Percentiles rank a stretch among this genome's conserved stretches.
phyloP scores from a whole-genome alignment of 164 flowering plant genomes.

The Akebia trifoliata region DNA sequence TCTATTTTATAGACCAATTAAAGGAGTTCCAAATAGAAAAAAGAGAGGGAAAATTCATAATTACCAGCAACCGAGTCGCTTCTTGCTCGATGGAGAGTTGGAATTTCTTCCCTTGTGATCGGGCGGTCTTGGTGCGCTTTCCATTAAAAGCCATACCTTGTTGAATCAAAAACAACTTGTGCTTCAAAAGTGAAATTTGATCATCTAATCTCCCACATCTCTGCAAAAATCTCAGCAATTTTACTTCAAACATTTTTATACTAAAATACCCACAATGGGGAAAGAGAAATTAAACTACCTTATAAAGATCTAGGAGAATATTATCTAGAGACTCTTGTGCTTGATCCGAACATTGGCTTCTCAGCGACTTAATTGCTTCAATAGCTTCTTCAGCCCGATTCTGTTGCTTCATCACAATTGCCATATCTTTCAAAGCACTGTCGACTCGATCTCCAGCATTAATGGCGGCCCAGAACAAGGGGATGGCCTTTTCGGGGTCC shows the following conservation, averaged over 20 bases:
- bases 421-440: conserved; percentile 98
- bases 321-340: conserved; percentile 98
- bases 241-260: background rate
- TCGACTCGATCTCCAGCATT: conserved; percentile 98
- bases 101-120: conserved; percentile 98
- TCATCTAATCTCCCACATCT: conserved; percentile 98
- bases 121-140: conserved; percentile 93
- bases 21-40: no score
- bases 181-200: conserved; percentile 75
- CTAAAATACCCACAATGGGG: background rate
- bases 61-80: conserved; percentile 89
- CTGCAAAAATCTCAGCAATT: conserved; percentile 27
- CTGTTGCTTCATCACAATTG: conserved; percentile 99
- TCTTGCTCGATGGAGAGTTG: conserved; percentile 97
- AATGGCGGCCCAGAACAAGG: conserved; percentile 96
- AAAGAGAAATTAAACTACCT: conserved; percentile 35
- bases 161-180: conserved; percentile 75
- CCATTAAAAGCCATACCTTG: conserved; percentile 98
- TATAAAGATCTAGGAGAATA: conserved; percentile 87
- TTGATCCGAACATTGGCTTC: conserved; percentile 80
- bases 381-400: conserved; percentile 97
- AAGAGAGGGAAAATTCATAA: background rate
- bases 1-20: no score
- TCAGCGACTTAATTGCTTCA: conserved; percentile 87
- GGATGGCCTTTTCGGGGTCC: conserved; percentile 94